Conservation (phyloP, 306 rosid species). For the Prunus mume region DNA sequence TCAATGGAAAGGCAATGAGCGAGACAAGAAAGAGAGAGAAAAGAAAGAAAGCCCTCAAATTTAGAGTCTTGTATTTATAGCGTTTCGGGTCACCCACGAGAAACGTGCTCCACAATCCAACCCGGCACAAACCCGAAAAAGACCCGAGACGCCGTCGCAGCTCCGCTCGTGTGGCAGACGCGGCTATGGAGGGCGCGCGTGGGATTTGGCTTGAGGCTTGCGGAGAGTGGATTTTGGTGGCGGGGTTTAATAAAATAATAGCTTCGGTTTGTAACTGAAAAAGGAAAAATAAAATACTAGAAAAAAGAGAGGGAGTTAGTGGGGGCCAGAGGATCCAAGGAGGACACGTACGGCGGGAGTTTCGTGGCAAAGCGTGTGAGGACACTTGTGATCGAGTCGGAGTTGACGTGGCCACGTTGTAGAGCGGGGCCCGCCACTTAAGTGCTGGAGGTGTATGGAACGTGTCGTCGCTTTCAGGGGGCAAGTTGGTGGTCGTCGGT, state of each 20-base stretch:
- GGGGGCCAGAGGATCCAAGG: constrained; percentile 22
- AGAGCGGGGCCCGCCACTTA: constrained; percentile 47
- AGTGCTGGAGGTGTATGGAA: constrained; percentile 36
- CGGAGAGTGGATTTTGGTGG: neutral
- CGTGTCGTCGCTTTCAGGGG: constrained; percentile 22
- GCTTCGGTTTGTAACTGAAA: neutral
- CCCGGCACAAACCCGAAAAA: neutral
- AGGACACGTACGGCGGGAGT: constrained; percentile 32
- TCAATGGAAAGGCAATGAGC: constrained; percentile 24
- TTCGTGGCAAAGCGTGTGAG: constrained; percentile 43
- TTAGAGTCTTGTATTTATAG: constrained; percentile 45
- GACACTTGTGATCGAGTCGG: constrained; percentile 54
- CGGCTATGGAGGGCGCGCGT: neutral
- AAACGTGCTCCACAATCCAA: constrained; percentile 14
- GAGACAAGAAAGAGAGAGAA: constrained; percentile 7
- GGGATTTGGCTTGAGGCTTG: accelerated
- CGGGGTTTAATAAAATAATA: neutral
- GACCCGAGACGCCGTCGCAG: too few species aligned
- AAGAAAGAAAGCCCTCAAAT: neutral
- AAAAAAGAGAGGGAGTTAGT: neutral
- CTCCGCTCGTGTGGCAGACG: neutral
- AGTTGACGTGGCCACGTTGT: constrained; percentile 68
- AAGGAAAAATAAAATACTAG: neutral
- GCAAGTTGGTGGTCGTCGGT: constrained; percentile 44
- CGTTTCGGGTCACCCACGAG: constrained; percentile 18